Evolutionary conservation across 257 asterid species (phyloP), one percentile per base, ranked within the genome.

Genomic region (Linderniella brevidens): DNA sequence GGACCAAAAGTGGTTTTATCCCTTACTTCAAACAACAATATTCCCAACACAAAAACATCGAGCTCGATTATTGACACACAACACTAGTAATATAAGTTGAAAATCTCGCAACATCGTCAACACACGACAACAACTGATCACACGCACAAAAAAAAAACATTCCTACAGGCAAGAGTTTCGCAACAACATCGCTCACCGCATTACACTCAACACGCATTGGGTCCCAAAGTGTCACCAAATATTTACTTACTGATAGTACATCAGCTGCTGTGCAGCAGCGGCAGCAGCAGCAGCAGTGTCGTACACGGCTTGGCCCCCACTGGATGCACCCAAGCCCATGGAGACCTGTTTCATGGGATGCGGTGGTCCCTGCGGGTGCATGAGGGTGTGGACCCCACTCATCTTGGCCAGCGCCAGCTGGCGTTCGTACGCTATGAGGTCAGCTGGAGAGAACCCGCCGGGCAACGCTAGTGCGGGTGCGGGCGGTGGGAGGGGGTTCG

Each of bases 401-500:
- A 87, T 77, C 76, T 74, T 88, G 59, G 66, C 65, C 71, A 84
- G 65, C 39, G 92, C 86, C 19, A 88, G 66, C 60, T 83, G 93
- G 14, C 82, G 71, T 44, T 84, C 98, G 11, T 84, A 88, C 4
- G 74, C 79, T 63, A 80, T 49, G 17, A 88, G 61, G 49, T 84
- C 90, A 0, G 76, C 61, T 1, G 93, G 74, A 7, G 79, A 72
- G 56, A 80, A 51, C 45, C 80, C 78, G 0, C 76, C 71, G 53
- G 76, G 15, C 19, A 70, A 58, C 16, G 72, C 74, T 0, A 82
- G 83, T 42, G 68, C 81, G 3, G 98, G 98, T 20, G 86, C 85
- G 6, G 95, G 95, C 17, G n/a, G n/a, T n/a, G n/a, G n/a, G n/a
- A 80, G 94, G 0, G 97, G 93, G 57, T 80, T 87, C 4, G 95